phyloP scores from a whole-genome alignment of 768 basidiomycete genomes.

The Boletus rex-veris region DNA sequence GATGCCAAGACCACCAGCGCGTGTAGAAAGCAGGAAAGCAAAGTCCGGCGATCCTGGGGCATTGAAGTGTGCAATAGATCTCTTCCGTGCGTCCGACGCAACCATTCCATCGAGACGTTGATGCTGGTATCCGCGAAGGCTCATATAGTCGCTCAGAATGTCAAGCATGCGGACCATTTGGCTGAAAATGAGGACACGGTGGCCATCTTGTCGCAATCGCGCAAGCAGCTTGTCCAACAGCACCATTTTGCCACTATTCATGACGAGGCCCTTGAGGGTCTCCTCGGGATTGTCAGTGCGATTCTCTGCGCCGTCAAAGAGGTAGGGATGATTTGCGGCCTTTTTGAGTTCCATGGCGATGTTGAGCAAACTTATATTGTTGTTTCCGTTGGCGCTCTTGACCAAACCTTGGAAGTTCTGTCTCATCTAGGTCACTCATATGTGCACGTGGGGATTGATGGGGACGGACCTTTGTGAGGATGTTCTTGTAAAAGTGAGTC shows the following conservation, averaged over 20 bases:
- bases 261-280: slow-evolving; percentile 90
- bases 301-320: slow-evolving; percentile 93
- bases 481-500: slow-evolving; percentile 99
- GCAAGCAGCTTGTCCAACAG: slow-evolving; percentile 94
- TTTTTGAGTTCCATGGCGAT: slow-evolving; percentile 99
- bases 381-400: slow-evolving; percentile 84
- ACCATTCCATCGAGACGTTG: slow-evolving; percentile 97
- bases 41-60: slow-evolving; percentile 91
- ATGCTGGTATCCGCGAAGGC: slow-evolving; percentile 81
- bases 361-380: slow-evolving; percentile 93
- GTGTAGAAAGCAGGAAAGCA: slow-evolving; percentile 92
- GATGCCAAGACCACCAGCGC: slow-evolving; percentile 96
- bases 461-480: slow-evolving; percentile 73
- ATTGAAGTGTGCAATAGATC: slow-evolving; percentile 97
- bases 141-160: slow-evolving; percentile 97
- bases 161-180: slow-evolving; percentile 99
- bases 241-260: slow-evolving; percentile 99
- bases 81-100: slow-evolving; percentile 88
- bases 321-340: slow-evolving; percentile 95
- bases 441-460: background rate
- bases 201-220: slow-evolving; percentile 85
- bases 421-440: slow-evolving; percentile 3
- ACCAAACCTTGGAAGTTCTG: slow-evolving; percentile 92
- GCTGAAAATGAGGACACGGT: slow-evolving; percentile 97
- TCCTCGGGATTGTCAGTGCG: slow-evolving; percentile 66